Base-by-base conservation (phyloP, 495 filamentous ascomycete genomes). In the Penicillium ochrochloron region DNA sequence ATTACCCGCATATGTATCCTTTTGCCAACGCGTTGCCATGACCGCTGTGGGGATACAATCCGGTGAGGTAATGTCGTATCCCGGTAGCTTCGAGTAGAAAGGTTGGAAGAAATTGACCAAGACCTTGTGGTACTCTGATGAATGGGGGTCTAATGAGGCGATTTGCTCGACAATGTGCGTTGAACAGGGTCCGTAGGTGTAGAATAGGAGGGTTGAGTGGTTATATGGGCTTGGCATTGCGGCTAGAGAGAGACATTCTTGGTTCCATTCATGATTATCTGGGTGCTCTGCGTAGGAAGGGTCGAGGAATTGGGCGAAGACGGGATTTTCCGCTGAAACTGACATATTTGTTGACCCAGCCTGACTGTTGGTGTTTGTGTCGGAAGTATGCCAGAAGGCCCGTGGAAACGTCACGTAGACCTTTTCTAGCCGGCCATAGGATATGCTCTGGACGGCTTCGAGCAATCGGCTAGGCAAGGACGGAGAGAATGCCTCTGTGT, bases 131-230 rank as follows among this genome's bases (percentile, higher is more conserved):
- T 80, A 77, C 62, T 71, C 71, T 0, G 42, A 3, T 17, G 76
- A 75, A 0, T 66, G 57, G 2, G 73, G 71, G 52, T 59, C 46
- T 10, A 78, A 62, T 29, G 64, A 44, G 15, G 65, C 60, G 15
- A 85, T 70, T 15, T 78, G 65, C 7, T 74, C 71, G 14, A 87
- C 84, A 59, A 90, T 79, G 62, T 87, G 73, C 1, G 76, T 70
- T 48, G 81, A 77, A 60, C 82, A 83, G 41, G 81, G 75, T 8
- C 94, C 95, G 70, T 90, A 93, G 63, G 89, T 88, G 82, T 99
- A 99, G 83, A 96, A 99, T 27, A 99, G 84, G 21, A 99, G 83
- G 3, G 93, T 97, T 14, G 95, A 91, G 35, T 97, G 94, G 5
- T 88, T 83, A 67, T 76, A 83, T 0, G 80, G 70, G 0, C 67